Conservation (phyloP, 2,329 filamentous ascomycete species). For the Hortaea sp. region DNA sequence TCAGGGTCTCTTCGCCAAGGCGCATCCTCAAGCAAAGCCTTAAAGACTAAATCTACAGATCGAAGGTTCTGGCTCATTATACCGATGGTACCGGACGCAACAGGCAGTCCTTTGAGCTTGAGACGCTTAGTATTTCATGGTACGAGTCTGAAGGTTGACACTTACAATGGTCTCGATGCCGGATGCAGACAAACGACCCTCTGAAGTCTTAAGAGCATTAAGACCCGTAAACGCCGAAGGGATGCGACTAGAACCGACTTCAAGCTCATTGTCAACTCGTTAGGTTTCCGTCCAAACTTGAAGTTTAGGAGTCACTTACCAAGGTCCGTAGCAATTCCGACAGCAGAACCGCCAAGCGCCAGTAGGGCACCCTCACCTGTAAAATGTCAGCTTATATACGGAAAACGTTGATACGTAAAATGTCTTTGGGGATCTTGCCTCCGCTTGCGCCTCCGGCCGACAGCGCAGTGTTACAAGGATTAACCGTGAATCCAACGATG, state of each 20-base stretch:
- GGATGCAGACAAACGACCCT: conserved; percentile 4
- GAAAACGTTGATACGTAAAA: background rate
- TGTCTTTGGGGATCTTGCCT: conserved; percentile 1
- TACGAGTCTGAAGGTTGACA: background rate
- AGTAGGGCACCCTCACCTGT: conserved; percentile 13
- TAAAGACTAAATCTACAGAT: conserved; percentile 4
- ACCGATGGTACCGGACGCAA: conserved; percentile 9
- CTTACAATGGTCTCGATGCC: conserved; percentile 10
- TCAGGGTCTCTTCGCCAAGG: conserved; percentile 6
- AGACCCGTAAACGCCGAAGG: conserved; percentile 12
- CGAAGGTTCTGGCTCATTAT: conserved; percentile 6
- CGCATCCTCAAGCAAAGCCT: conserved; percentile 5
- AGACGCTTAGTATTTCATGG: no score
- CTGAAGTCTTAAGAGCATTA: conserved; percentile 8
- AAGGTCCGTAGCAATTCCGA: conserved; percentile 12
- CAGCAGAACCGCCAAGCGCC: conserved; percentile 10
- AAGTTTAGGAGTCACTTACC: background rate
- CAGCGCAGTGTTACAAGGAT: conserved; percentile 9
- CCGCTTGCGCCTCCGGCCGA: conserved; percentile 12
- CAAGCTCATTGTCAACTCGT: background rate
- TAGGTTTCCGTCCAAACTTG: background rate
- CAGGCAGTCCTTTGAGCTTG: conserved; percentile 10
- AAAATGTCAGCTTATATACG: background rate
- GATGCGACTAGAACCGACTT: conserved; percentile 12
- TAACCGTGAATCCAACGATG: conserved; percentile 11